phyloP scores from a whole-genome alignment of 345 rosid species.

The Trapa incisa region DNA sequence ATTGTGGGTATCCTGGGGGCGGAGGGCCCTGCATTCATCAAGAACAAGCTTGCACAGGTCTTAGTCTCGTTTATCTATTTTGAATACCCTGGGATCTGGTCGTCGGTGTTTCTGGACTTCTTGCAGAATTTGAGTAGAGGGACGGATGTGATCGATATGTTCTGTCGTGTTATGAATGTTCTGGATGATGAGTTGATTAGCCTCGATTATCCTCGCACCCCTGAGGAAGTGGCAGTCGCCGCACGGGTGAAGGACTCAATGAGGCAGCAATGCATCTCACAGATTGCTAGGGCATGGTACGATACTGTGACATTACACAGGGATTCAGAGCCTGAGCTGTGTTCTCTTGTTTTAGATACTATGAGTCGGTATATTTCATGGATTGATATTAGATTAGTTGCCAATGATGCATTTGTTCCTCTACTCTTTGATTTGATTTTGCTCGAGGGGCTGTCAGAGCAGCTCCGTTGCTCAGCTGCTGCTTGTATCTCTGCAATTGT shows the following conservation, averaged over 20 bases:
- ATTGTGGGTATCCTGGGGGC: constrained; percentile 25
- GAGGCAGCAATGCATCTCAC: constrained; percentile 88
- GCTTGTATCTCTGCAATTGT: constrained; percentile 76
- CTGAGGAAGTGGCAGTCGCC: constrained; percentile 57
- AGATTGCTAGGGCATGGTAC: constrained; percentile 80
- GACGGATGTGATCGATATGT: constrained; percentile 63
- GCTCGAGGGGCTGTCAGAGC: constrained; percentile 47
- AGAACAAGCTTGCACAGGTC: constrained; percentile 90
- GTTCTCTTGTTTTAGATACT: constrained; percentile 55
- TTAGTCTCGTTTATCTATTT: constrained; percentile 73
- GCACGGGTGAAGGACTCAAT: constrained; percentile 83
- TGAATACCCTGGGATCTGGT: constrained; percentile 84
- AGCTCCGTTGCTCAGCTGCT: constrained; percentile 73
- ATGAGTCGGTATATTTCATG: constrained; percentile 80
- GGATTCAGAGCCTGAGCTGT: constrained; percentile 62
- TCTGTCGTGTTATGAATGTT: constrained; percentile 77
- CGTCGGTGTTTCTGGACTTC: constrained; percentile 65
- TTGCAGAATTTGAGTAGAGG: constrained; percentile 59
- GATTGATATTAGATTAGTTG: constrained; percentile 84
- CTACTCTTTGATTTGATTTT: constrained; percentile 65
- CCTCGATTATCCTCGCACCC: constrained; percentile 64
- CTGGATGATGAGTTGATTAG: constrained; percentile 88
- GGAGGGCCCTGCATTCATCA: constrained; percentile 68
- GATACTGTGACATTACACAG: constrained; percentile 51
- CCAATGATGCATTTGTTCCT: constrained; percentile 59